Percentiles rank a stretch among this genome's conserved stretches.
Evolutionary conservation across 441 rosid species (phyloP).

Genomic region (Populus hybrid): DNA sequence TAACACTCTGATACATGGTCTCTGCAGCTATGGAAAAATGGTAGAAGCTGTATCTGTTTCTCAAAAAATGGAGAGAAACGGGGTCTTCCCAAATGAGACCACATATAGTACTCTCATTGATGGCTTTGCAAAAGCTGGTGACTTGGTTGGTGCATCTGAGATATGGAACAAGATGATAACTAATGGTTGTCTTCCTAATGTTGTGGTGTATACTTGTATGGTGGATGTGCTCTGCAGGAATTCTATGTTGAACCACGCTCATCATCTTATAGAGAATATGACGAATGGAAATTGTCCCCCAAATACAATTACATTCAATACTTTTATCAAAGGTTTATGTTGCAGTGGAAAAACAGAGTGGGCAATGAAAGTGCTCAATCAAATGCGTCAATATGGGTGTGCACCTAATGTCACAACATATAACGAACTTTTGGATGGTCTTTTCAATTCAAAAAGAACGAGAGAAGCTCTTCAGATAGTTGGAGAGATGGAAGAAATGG

Average conservation of each 20-base stretch:
- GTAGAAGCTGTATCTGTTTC: slow-evolving; percentile 48
- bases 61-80: slow-evolving; percentile 53
- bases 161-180: slow-evolving; percentile 81
- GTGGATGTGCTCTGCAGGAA: slow-evolving; percentile 67
- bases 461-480: slow-evolving; percentile 47
- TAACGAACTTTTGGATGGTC: slow-evolving; percentile 65
- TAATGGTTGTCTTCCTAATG: slow-evolving; percentile 63
- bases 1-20: slow-evolving; percentile 63
- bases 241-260: slow-evolving; percentile 59
- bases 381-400: slow-evolving; percentile 53
- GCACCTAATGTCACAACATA: slow-evolving; percentile 60
- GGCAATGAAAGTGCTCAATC: slow-evolving; percentile 48
- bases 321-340: slow-evolving; percentile 69
- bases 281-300: slow-evolving; percentile 54
- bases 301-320: slow-evolving; percentile 58
- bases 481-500: slow-evolving; percentile 44
- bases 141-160: slow-evolving; percentile 57
- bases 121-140: slow-evolving; percentile 68
- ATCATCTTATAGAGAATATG: slow-evolving; percentile 60
- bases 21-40: slow-evolving; percentile 51
- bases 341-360: slow-evolving; percentile 53
- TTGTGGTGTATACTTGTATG: slow-evolving; percentile 79
- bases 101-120: slow-evolving; percentile 68
- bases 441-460: slow-evolving; percentile 41
- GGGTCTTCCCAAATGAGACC: slow-evolving; percentile 46